Percentiles rank a stretch among this genome's conserved stretches.
Evolutionary conservation across 2,329 filamentous ascomycete genomes (phyloP).

Genomic region (Fusarium sp.): DNA sequence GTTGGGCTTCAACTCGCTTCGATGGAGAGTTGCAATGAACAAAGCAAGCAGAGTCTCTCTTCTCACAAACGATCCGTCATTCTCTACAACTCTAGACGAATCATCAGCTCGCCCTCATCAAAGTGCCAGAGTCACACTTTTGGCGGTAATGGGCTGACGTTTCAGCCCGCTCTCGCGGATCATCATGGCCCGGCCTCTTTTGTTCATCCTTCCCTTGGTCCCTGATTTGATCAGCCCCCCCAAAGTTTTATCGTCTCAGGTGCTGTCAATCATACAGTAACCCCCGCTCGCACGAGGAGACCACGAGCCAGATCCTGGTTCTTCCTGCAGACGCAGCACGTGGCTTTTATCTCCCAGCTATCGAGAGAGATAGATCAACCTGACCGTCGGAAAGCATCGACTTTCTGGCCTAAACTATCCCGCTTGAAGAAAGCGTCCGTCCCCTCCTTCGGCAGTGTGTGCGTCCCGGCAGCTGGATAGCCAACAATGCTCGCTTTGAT

Average conservation of each 20-base stretch:
- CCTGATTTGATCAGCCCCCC: constrained; percentile 4
- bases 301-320: neutral
- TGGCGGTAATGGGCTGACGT: constrained; percentile 34
- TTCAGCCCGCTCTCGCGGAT: constrained; percentile 40
- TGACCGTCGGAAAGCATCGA: neutral
- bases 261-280: constrained; percentile 2
- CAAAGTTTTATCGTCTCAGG: neutral
- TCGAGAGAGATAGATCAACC: neutral
- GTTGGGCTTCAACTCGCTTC: neutral
- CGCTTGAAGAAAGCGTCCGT: neutral
- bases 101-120: neutral
- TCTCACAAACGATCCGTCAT: neutral
- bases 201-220: neutral
- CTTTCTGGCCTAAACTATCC: neutral
- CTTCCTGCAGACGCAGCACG: constrained; percentile 28
- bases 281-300: neutral
- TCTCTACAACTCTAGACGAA: neutral
- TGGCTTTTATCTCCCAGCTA: constrained; percentile 21
- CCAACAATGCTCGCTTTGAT: constrained; percentile 15
- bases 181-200: constrained; percentile 4
- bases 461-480: neutral
- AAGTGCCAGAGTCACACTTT: neutral
- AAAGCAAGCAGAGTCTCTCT: neutral
- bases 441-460: neutral
- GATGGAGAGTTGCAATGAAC: neutral